Conservation (phyloP, 202 grass and related monocot species). For the Carex arenaria region DNA sequence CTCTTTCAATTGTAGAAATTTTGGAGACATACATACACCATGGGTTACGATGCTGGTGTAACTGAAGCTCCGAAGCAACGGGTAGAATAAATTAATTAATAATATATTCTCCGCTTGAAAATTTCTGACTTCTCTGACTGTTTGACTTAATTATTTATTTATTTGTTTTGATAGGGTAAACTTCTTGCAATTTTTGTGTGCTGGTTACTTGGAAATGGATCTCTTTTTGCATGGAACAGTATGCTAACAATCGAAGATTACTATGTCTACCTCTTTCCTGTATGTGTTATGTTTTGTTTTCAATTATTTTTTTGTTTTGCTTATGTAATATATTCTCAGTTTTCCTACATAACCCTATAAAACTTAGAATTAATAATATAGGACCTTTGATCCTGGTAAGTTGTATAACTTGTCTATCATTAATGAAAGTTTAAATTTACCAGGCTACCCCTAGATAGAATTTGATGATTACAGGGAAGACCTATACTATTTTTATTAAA, state of each 20-base stretch:
- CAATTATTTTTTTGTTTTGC: background rate
- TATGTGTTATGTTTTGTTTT: slow-evolving; percentile 23
- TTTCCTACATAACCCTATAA: background rate
- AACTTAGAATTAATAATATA: background rate
- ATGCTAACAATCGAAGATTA: slow-evolving; percentile 90
- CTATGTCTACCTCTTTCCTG: slow-evolving; percentile 51
- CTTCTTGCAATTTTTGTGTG: slow-evolving; percentile 45
- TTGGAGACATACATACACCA: background rate
- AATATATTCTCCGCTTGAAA: background rate
- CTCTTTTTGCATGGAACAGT: slow-evolving; percentile 73
- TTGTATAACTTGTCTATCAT: background rate
- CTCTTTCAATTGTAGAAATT: background rate
- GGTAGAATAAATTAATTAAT: slow-evolving; percentile 14
- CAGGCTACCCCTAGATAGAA: background rate
- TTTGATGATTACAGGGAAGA: background rate
- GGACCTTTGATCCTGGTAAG: background rate
- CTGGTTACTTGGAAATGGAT: slow-evolving; percentile 80
- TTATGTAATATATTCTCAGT: background rate
- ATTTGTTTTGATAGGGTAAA: slow-evolving; percentile 52
- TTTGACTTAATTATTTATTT: slow-evolving; percentile 15
- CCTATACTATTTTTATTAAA: background rate
- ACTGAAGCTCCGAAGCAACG: slow-evolving; percentile 11
- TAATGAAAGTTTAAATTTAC: background rate
- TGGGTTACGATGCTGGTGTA: background rate
- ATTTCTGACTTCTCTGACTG: background rate